A percentile compares a stretch with the other conserved stretches of the same genome.
Conservation (phyloP, 2,329 filamentous ascomycete species). For the Diaporthe vexans region DNA sequence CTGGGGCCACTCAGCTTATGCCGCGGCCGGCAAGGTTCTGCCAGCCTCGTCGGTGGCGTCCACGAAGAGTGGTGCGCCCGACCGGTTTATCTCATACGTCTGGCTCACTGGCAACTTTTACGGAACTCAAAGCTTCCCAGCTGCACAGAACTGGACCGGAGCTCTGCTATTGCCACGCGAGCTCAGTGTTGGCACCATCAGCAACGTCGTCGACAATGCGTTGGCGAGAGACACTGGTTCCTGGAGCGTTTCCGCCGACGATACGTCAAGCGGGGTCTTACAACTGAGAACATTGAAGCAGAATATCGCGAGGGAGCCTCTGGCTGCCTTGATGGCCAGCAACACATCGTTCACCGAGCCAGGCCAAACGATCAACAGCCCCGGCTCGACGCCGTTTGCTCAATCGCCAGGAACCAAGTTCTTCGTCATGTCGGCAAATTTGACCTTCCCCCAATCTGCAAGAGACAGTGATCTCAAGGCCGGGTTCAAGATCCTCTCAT, state of each 20-base stretch:
- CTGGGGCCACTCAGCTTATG: constrained; percentile 58
- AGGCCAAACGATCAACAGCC: constrained; percentile 43
- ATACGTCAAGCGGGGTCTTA: constrained; percentile 49
- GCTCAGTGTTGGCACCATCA: constrained; percentile 56
- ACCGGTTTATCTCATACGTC: constrained; percentile 57
- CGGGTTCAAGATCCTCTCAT: constrained; percentile 57
- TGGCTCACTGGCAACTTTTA: constrained; percentile 61
- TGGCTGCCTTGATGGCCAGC: constrained; percentile 50
- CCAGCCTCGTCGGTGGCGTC: constrained; percentile 55
- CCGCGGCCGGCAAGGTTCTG: constrained; percentile 58
- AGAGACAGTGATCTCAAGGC: constrained; percentile 53
- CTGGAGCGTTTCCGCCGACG: constrained; percentile 52
- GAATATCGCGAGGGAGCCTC: constrained; percentile 54
- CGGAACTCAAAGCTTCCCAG: constrained; percentile 54
- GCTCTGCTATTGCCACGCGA: constrained; percentile 58
- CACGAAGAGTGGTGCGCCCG: constrained; percentile 53
- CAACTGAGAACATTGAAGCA: constrained; percentile 55
- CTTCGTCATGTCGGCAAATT: constrained; percentile 53
- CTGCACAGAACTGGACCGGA: constrained; percentile 60
- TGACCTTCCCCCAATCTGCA: constrained; percentile 53
- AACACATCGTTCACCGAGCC: constrained; percentile 44
- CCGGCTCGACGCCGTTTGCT: constrained; percentile 21
- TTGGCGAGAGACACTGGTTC: constrained; percentile 55
- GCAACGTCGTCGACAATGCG: constrained; percentile 57
- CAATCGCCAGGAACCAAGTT: constrained; percentile 51